Percentiles rank a stretch among this genome's conserved stretches.
Conservation (phyloP, 1,284 basidiomycete species). For the Exsudoporus floridanus region DNA sequence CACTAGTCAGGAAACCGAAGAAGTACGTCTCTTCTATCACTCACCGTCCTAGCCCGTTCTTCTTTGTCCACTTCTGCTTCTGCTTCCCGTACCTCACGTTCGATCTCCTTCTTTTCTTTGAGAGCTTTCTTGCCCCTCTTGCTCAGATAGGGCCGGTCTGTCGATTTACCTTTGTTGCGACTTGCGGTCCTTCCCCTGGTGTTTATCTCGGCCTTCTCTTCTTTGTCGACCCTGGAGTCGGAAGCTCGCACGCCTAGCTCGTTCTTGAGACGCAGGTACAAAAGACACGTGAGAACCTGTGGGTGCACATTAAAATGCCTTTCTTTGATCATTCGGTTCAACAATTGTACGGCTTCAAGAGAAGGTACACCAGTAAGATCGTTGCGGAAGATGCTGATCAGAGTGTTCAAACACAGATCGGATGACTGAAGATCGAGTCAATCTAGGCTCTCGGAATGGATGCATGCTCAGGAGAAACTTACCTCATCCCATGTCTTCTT, state of each 20-base stretch:
- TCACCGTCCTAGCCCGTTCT: constrained; percentile 79
- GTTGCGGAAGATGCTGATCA: constrained; percentile 78
- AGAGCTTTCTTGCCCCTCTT: constrained; percentile 73
- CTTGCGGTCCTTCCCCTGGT: constrained; percentile 52
- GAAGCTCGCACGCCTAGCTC: constrained; percentile 82
- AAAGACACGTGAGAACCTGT: constrained; percentile 82
- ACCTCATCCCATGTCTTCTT: constrained; percentile 87
- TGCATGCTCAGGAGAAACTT: constrained; percentile 28
- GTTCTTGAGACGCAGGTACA: constrained; percentile 84
- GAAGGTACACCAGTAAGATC: constrained; percentile 82
- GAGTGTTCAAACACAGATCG: constrained; percentile 76
- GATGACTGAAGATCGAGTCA: constrained; percentile 54
- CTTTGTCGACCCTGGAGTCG: constrained; percentile 61
- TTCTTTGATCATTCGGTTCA: constrained; percentile 98
- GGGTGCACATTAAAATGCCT: constrained; percentile 88
- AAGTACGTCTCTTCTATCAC: constrained; percentile 31
- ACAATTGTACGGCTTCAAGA: constrained; percentile 84
- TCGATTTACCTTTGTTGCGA: constrained; percentile 57
- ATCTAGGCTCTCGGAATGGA: constrained; percentile 9
- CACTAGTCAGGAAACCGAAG: constrained; percentile 19
- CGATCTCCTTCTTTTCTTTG: constrained; percentile 78
- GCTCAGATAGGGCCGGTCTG: constrained; percentile 73
- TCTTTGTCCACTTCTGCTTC: constrained; percentile 94
- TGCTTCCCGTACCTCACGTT: constrained; percentile 91
- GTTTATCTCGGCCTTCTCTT: constrained; percentile 40